phyloP scores from a whole-genome alignment of 177 flowering plant species.

The Vitis hybrid region DNA sequence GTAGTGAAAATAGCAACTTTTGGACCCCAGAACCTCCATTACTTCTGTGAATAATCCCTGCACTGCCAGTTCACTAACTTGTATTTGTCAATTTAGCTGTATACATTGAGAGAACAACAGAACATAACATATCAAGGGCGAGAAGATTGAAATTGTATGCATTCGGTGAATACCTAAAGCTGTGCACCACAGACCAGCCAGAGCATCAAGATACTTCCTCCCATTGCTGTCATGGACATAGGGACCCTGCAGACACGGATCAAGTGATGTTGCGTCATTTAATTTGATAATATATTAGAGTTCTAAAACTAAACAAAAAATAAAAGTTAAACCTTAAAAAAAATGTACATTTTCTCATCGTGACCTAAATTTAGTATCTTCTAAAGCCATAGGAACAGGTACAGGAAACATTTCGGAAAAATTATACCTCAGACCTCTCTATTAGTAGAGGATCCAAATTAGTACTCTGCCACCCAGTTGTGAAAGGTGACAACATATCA shows the following conservation, averaged over 20 bases:
- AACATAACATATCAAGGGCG: too few species aligned
- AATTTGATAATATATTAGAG: too few species aligned
- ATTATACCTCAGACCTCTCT: constrained; percentile 78
- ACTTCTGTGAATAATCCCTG: too few species aligned
- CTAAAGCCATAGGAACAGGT: too few species aligned
- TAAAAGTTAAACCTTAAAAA: neutral
- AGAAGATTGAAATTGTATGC: too few species aligned
- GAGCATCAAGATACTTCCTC: constrained; percentile 88
- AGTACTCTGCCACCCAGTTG: constrained; percentile 84
- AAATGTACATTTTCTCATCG: neutral
- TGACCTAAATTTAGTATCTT: too few species aligned
- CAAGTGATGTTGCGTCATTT: neutral
- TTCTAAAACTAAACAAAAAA: neutral
- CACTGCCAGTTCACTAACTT: too few species aligned
- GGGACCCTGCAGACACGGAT: constrained; percentile 52
- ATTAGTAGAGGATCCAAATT: constrained; percentile 80
- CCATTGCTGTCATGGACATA: constrained; percentile 80
- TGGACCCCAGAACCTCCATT: too few species aligned
- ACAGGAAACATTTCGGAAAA: too few species aligned
- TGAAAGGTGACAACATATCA: constrained; percentile 97
- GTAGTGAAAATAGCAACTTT: too few species aligned
- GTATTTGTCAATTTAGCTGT: too few species aligned
- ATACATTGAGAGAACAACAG: too few species aligned
- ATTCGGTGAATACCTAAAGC: constrained; percentile 57
- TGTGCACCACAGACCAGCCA: constrained; percentile 97